These are phyloP conservation scores for Fusarium coffeatum DNA, from an alignment of 2,329 filamentous ascomycete species.

Conservation along the genomic window DNA sequence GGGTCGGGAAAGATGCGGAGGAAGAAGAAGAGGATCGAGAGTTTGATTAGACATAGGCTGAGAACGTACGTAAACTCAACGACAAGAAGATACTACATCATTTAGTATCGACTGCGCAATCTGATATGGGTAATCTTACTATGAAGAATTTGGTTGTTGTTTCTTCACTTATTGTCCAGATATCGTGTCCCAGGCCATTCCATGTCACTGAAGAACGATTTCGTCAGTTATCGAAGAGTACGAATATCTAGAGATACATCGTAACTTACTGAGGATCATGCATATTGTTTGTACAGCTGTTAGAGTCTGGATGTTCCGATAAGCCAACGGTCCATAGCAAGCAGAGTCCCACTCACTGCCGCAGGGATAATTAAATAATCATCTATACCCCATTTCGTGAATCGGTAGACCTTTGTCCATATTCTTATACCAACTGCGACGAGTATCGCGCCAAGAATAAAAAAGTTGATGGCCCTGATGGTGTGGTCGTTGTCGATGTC, in stretches of 20 bases:
- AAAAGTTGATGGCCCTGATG: not conserved
- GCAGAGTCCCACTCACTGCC: not conserved
- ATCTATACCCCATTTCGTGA: slow-evolving; percentile 6
- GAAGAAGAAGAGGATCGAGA: slow-evolving; percentile 14
- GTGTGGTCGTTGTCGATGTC: slow-evolving; percentile 1
- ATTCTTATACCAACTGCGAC: not conserved
- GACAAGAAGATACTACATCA: not conserved
- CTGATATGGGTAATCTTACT: fast-evolving
- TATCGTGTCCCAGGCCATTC: not conserved
- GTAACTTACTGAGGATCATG: not conserved
- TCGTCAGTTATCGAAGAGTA: not conserved
- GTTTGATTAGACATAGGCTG: slow-evolving; percentile 3
- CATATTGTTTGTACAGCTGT: not conserved
- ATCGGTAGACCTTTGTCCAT: not conserved
- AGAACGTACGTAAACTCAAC: not conserved
- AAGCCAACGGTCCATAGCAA: fast-evolving
- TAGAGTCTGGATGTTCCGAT: not conserved
- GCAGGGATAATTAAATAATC: slow-evolving; percentile 4
- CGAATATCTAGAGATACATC: fast-evolving
- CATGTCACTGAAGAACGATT: not conserved
- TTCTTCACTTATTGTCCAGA: not conserved
- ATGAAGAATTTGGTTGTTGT: not conserved
- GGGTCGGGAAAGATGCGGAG: slow-evolving; percentile 9
- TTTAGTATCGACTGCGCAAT: not conserved
- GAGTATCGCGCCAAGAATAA: not conserved